phyloP scores from a whole-genome alignment of 192 early-diverging fungal species.

The Paraglomus occultum region DNA sequence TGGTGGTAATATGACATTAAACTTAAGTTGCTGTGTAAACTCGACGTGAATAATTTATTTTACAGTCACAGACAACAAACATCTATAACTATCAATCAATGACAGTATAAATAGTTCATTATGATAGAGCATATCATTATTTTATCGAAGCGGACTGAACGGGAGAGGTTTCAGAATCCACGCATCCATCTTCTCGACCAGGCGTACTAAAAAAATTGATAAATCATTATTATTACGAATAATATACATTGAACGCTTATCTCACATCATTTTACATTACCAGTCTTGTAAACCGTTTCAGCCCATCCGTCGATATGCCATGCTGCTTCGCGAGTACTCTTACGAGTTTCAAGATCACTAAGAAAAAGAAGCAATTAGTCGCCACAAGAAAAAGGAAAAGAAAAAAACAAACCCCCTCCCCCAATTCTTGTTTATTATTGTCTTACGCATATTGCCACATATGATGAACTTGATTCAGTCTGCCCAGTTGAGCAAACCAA shows the following conservation, averaged over 20 bases:
- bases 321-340: constrained; percentile 84
- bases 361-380: not conserved
- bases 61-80: no score
- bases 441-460: constrained; percentile 86
- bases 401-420: no score
- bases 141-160: constrained; percentile 74
- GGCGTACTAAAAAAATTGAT: constrained; percentile 52
- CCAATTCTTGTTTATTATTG: constrained; percentile 3
- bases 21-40: no score
- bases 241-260: not conserved
- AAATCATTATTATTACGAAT: not conserved
- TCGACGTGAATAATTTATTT: no score
- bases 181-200: constrained; percentile 81
- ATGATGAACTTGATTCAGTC: constrained; percentile 88
- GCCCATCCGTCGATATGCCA: constrained; percentile 96
- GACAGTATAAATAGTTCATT: no score
- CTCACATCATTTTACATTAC: constrained; percentile 32
- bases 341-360: constrained; percentile 84
- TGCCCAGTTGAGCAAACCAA: constrained; percentile 93
- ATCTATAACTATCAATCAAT: no score
- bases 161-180: constrained; percentile 72
- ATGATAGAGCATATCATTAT: no score
- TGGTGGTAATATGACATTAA: no score
- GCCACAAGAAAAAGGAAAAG: not conserved
- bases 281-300: constrained; percentile 87